phyloP scores from a whole-genome alignment of 139 green algal genomes.

The Choricystis sp. region DNA sequence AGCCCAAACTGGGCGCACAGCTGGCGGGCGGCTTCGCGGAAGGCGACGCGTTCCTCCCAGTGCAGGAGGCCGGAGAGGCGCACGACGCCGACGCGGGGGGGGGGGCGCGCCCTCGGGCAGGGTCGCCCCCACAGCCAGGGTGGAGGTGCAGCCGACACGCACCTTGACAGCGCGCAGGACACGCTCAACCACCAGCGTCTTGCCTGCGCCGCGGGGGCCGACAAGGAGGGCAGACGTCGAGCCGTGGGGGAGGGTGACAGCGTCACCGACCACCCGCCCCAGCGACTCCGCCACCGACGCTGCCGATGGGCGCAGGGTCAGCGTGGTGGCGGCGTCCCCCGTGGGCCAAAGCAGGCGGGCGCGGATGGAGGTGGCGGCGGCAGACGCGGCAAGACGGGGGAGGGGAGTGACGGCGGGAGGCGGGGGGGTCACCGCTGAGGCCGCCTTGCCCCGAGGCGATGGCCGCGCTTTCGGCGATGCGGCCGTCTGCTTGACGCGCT shows the following conservation, averaged over 20 bases:
- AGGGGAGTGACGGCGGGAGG: not conserved
- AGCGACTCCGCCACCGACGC: not conserved
- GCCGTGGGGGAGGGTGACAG: not conserved
- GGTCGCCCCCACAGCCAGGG: not conserved
- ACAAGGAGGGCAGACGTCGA: slow-evolving; percentile 26
- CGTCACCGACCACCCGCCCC: not conserved
- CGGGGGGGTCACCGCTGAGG: not conserved
- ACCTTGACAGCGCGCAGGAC: slow-evolving; percentile 5
- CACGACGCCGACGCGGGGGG: slow-evolving; percentile 42
- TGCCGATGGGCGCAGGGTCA: not conserved
- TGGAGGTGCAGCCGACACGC: not conserved
- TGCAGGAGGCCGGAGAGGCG: slow-evolving; percentile 49
- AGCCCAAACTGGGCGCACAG: slow-evolving; percentile 32
- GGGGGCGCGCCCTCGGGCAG: slow-evolving; percentile 35
- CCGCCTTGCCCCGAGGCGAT: not conserved
- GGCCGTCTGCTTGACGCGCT: too few relatives aligned
- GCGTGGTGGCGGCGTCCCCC: not conserved
- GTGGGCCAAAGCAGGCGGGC: not conserved
- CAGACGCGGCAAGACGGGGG: not conserved
- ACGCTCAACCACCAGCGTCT: slow-evolving; percentile 23
- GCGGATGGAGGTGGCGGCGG: not conserved
- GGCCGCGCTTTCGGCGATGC: too few relatives aligned
- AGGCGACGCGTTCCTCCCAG: slow-evolving; percentile 46
- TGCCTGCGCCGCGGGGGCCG: slow-evolving; percentile 25
- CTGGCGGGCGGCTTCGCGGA: slow-evolving; percentile 53